A percentile compares a stretch with the other conserved stretches of the same genome.
Evolutionary conservation across 192 early-diverging fungal genomes (phyloP).

Genomic region (Umbelopsis vinacea): DNA sequence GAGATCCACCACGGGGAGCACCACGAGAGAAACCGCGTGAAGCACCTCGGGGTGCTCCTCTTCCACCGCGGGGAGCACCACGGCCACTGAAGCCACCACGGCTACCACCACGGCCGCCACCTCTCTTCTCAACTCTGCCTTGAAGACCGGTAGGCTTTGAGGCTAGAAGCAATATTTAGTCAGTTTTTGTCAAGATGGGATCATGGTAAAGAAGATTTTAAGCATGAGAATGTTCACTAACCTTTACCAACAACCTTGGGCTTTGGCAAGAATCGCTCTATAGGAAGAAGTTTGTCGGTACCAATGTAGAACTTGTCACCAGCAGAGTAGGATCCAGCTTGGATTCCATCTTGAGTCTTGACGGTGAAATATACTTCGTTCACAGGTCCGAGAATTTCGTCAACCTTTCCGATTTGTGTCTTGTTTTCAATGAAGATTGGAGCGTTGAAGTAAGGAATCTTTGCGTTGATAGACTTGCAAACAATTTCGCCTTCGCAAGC

Average conservation of each 20-base stretch:
- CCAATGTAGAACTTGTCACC: slow-evolving; percentile 94
- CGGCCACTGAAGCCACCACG: slow-evolving; percentile 55
- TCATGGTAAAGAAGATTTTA: no score
- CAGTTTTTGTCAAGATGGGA: no score
- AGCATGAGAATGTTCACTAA: slow-evolving; percentile 21
- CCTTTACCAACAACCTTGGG: slow-evolving; percentile 72
- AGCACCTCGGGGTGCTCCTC: slow-evolving; percentile 57
- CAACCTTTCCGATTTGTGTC: slow-evolving; percentile 98
- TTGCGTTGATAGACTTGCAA: slow-evolving; percentile 83
- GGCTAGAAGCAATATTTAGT: not conserved
- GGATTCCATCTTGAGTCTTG: slow-evolving; percentile 92
- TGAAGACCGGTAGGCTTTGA: slow-evolving; percentile 57
- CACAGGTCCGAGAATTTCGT: slow-evolving; percentile 97
- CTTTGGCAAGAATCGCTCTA: slow-evolving; percentile 97
- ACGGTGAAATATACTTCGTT: slow-evolving; percentile 99
- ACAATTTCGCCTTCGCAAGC: slow-evolving; percentile 98
- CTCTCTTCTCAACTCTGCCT: slow-evolving; percentile 65
- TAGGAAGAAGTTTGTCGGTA: slow-evolving; percentile 90
- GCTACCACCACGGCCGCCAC: slow-evolving; percentile 50
- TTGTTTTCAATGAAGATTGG: slow-evolving; percentile 99
- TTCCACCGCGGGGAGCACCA: slow-evolving; percentile 44
- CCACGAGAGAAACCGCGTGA: slow-evolving; percentile 44
- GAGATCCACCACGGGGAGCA: slow-evolving; percentile 19
- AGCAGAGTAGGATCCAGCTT: slow-evolving; percentile 88
- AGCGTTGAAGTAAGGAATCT: slow-evolving; percentile 99